Evolutionary conservation across 495 filamentous ascomycete genomes (phyloP).

Genomic region (Podospora tetraspora): DNA sequence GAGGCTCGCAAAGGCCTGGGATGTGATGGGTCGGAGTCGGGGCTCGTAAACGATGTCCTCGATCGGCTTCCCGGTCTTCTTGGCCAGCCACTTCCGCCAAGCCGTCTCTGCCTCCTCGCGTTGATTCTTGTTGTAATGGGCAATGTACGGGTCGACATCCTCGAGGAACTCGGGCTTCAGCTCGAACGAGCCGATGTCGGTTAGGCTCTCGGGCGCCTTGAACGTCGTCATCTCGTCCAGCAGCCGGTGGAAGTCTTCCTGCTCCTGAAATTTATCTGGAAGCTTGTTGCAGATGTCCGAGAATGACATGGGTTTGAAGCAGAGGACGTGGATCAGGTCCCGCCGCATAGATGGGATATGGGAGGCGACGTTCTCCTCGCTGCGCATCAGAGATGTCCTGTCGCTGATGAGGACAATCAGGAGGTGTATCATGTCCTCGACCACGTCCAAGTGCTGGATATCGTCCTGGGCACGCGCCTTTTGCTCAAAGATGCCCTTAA

Average conservation of each 20-base stretch:
- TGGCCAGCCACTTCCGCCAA: slow-evolving; percentile 78
- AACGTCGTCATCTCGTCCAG: slow-evolving; percentile 87
- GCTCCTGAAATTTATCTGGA: slow-evolving; percentile 78
- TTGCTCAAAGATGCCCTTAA: slow-evolving; percentile 69
- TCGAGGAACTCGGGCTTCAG: slow-evolving; percentile 78
- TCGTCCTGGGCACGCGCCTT: slow-evolving; percentile 68
- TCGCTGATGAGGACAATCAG: slow-evolving; percentile 88
- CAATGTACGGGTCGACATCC: slow-evolving; percentile 87
- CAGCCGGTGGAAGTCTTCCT: slow-evolving; percentile 69
- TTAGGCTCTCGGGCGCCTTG: slow-evolving; percentile 82
- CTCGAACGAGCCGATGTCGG: slow-evolving; percentile 89
- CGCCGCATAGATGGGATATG: slow-evolving; percentile 69
- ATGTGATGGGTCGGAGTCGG: slow-evolving; percentile 68
- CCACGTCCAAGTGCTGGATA: slow-evolving; percentile 78
- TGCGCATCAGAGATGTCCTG: slow-evolving; percentile 68
- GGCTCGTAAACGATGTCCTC: slow-evolving; percentile 93
- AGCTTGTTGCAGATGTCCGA: slow-evolving; percentile 79
- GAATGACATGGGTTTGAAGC: slow-evolving; percentile 92
- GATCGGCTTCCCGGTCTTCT: slow-evolving; percentile 73
- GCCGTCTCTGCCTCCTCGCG: slow-evolving; percentile 90
- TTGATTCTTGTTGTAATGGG: slow-evolving; percentile 94
- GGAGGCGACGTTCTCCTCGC: slow-evolving; percentile 59
- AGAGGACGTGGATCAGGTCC: slow-evolving; percentile 89
- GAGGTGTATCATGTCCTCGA: slow-evolving; percentile 92
- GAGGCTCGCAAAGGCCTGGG: slow-evolving; percentile 70